Percentiles rank a stretch among this genome's conserved stretches.
phyloP scores from a whole-genome alignment of 768 basidiomycete genomes.

The Cystoderma amianthinum region DNA sequence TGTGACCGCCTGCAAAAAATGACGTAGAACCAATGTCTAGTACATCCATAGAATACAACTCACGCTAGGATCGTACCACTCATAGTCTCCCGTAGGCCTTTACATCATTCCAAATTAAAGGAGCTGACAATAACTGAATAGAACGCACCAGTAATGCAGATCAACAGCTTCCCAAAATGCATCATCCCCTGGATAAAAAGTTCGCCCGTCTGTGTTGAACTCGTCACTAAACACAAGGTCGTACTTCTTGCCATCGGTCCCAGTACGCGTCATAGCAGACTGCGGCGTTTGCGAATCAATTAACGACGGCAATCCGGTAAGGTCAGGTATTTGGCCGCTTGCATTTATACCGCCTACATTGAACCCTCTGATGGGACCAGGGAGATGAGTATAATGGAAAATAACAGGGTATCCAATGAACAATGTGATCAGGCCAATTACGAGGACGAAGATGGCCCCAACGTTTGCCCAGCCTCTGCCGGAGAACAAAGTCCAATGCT shows the following conservation, averaged over 20 bases:
- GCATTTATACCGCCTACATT: conserved; percentile 89
- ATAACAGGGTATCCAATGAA: conserved; percentile 91
- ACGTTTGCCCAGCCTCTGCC: conserved; percentile 78
- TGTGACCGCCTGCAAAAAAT: conserved; percentile 44
- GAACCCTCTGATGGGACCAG: conserved; percentile 41
- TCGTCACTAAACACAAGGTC: conserved; percentile 87
- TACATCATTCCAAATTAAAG: no score
- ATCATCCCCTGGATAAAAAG: conserved; percentile 76
- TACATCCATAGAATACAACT: conserved; percentile 10
- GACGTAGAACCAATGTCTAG: conserved; percentile 2
- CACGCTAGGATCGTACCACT: conserved; percentile 79
- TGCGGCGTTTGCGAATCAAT: conserved; percentile 76
- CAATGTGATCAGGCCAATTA: conserved; percentile 62
- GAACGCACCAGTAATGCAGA: conserved; percentile 72
- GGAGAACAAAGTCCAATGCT: conserved; percentile 64
- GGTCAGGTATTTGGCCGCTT: conserved; percentile 79
- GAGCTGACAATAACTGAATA: no score
- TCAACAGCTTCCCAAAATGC: conserved; percentile 85
- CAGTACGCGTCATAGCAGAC: conserved; percentile 46
- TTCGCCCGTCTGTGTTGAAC: conserved; percentile 49
- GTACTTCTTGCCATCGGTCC: conserved; percentile 72
- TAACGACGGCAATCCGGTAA: conserved; percentile 59
- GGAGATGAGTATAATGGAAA: conserved; percentile 35
- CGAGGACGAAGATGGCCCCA: conserved; percentile 63
- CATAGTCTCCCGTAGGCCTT: conserved; percentile 66